Evolutionary conservation across 1,284 basidiomycete genomes (phyloP).

Genomic region (Ustilago tritici): DNA sequence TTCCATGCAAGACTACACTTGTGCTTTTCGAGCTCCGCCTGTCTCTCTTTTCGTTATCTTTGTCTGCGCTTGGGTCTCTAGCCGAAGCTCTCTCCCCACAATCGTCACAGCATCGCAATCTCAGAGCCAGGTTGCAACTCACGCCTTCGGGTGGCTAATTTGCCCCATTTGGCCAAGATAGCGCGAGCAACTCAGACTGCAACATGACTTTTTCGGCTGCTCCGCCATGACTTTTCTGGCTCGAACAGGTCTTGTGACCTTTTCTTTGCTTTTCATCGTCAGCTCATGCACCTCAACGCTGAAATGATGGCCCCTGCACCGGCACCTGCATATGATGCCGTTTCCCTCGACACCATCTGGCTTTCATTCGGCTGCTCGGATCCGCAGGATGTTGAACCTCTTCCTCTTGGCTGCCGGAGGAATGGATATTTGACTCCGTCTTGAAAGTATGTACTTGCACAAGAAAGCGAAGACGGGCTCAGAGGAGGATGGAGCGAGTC

Average conservation of each 20-base stretch:
- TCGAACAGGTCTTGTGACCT: constrained; percentile 41
- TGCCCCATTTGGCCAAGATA: not conserved
- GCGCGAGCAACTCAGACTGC: not conserved
- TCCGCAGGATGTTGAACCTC: not conserved
- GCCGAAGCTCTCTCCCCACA: constrained; percentile 6
- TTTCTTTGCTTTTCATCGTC: not conserved
- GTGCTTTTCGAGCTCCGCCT: not conserved
- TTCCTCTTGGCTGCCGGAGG: not conserved
- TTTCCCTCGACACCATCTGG: constrained; percentile 5
- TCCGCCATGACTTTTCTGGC: not conserved
- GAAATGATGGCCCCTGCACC: constrained; percentile 33
- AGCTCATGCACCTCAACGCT: constrained; percentile 10
- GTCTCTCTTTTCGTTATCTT: not conserved
- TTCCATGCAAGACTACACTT: constrained; percentile 27
- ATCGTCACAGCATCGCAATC: not conserved
- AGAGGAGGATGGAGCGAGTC: not conserved
- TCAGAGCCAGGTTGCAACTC: not conserved
- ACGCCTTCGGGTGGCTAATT: not conserved
- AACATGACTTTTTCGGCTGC: not conserved
- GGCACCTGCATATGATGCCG: constrained; percentile 8
- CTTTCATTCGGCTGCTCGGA: not conserved
- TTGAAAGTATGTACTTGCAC: no score
- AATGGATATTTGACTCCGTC: no score
- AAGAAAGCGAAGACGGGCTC: not conserved
- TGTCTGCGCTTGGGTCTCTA: constrained; percentile 1